Conservation (phyloP, 805 yeast species). For the Wickerhamiella domercqiae region DNA sequence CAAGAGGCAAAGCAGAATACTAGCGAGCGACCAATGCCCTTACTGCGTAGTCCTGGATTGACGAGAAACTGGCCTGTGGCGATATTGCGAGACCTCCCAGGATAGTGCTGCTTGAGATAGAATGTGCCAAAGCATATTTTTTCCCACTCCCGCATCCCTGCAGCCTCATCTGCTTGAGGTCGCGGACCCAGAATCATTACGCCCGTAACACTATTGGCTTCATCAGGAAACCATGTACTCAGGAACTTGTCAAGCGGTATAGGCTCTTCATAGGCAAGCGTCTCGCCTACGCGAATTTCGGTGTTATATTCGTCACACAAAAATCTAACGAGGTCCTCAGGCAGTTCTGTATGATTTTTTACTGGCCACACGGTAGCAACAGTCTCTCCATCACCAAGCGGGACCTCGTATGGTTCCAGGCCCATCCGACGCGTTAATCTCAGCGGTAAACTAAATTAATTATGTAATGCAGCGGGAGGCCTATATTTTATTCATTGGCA, state of each 20-base stretch:
- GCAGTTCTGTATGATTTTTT: slow-evolving; percentile 47
- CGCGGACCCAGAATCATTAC: slow-evolving; percentile 8
- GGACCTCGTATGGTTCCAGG: slow-evolving; percentile 31
- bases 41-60: slow-evolving; percentile 82
- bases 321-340: slow-evolving; percentile 64
- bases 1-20: slow-evolving; percentile 76
- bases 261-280: slow-evolving; percentile 73
- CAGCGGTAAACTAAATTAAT: too few relatives aligned
- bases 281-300: slow-evolving; percentile 81
- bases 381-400: slow-evolving; percentile 77
- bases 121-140: slow-evolving; percentile 84
- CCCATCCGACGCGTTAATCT: too few relatives aligned
- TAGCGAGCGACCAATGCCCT: slow-evolving; percentile 77
- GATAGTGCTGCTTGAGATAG: slow-evolving; percentile 72
- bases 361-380: slow-evolving; percentile 89
- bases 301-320: slow-evolving; percentile 83
- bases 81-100: slow-evolving; percentile 87
- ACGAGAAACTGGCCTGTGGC: slow-evolving; percentile 81
- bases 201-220: too few relatives aligned
- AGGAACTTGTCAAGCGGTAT: slow-evolving; percentile 62
- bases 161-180: slow-evolving; percentile 22
- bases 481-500: too few relatives aligned
- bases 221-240: slow-evolving; percentile 71
- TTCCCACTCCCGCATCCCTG: slow-evolving; percentile 58
- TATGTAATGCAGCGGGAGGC: too few relatives aligned